These are phyloP conservation scores for Vigna angularis DNA, from an alignment of 306 rosid species.

Conservation along the genomic window DNA sequence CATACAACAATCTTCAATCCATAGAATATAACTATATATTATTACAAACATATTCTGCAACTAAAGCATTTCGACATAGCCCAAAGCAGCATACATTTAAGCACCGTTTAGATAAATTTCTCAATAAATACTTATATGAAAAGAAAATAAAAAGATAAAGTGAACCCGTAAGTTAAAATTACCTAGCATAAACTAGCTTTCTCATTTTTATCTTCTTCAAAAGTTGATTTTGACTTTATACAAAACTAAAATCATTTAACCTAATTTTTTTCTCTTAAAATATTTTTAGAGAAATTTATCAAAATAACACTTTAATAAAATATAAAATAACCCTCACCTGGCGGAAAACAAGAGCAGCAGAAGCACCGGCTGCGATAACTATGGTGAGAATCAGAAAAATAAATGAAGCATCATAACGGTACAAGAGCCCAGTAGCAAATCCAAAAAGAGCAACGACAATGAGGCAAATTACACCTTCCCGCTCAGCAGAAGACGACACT, in stretches of 20 bases:
- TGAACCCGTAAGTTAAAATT: not conserved
- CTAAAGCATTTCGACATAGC: not conserved
- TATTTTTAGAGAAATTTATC: not conserved
- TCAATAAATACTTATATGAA: not conserved
- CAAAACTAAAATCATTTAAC: not conserved
- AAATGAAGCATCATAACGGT: constrained; percentile 57
- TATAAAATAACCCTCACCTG: constrained; percentile 63
- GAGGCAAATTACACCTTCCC: constrained; percentile 86
- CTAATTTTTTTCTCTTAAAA: not conserved
- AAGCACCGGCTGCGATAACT: constrained; percentile 61
- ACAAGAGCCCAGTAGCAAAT: constrained; percentile 78
- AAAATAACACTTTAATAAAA: not conserved
- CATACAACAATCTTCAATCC: constrained; percentile 6
- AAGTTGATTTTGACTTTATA: not conserved
- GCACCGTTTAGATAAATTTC: not conserved
- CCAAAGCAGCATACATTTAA: constrained; percentile 14
- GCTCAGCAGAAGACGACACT: constrained; percentile 63
- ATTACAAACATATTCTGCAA: not conserved
- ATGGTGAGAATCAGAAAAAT: constrained; percentile 57
- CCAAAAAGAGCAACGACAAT: constrained; percentile 67
- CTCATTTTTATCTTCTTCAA: not conserved
- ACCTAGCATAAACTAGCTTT: not conserved
- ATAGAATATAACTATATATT: not conserved
- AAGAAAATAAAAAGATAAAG: not conserved
- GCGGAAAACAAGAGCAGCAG: constrained; percentile 68